These are phyloP conservation scores for Mycena belliarum DNA, from an alignment of 768 basidiomycete species.

Conservation along the genomic window DNA sequence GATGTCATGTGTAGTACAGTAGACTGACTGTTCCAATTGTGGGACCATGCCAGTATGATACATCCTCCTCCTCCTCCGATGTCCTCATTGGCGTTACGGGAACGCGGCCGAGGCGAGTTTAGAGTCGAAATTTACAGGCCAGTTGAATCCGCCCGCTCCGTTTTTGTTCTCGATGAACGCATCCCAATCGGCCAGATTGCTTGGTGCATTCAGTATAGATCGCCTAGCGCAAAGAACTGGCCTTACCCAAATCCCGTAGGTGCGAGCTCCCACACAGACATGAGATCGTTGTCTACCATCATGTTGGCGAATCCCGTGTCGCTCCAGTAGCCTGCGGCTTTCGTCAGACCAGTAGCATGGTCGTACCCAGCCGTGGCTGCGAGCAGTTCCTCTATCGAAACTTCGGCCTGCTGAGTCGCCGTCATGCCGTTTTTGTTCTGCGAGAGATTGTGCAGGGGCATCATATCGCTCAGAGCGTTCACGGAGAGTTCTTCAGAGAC, in stretches of 20 bases:
- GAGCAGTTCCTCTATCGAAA: slow-evolving; percentile 19
- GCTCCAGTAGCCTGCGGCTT: slow-evolving; percentile 12
- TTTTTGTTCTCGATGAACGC: slow-evolving; percentile 14
- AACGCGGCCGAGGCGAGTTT: too few species aligned
- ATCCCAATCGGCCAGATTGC: slow-evolving; percentile 20
- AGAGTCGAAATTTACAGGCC: slow-evolving; percentile 4
- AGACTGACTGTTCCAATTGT: too few species aligned
- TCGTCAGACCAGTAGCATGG: slow-evolving; percentile 9
- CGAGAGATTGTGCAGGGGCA: background rate
- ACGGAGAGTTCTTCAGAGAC: slow-evolving; percentile 12
- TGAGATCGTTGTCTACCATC: slow-evolving; percentile 17
- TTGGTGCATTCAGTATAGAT: background rate
- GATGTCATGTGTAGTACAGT: too few species aligned
- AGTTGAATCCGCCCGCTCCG: slow-evolving; percentile 3
- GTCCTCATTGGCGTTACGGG: too few species aligned
- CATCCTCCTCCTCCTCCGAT: too few species aligned
- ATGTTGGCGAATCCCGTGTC: slow-evolving; percentile 15
- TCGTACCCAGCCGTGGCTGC: slow-evolving; percentile 17
- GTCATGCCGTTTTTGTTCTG: background rate
- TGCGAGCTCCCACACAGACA: slow-evolving; percentile 15
- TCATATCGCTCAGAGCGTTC: slow-evolving; percentile 10
- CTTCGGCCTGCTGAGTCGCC: background rate
- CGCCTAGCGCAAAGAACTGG: background rate
- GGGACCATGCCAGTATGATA: too few species aligned
- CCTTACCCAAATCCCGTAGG: slow-evolving; percentile 11